Conservation (phyloP, 768 basidiomycete genomes). For the Mycena crocata region DNA sequence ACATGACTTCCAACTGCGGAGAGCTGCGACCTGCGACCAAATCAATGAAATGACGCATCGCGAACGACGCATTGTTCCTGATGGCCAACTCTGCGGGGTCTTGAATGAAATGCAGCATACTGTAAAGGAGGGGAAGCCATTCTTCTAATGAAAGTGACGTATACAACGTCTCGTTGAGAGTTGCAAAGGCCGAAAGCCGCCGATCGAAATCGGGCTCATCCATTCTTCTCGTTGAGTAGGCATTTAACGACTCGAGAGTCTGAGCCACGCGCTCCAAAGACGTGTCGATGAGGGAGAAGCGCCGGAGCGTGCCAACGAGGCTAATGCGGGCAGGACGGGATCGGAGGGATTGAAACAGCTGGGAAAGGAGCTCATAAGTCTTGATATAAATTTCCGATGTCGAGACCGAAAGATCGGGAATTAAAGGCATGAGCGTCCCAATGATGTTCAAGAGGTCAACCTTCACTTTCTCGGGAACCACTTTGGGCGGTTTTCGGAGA, state of each 20-base stretch:
- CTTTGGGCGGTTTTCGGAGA: conserved; percentile 78
- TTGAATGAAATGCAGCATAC: conserved; percentile 87
- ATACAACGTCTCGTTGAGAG: conserved; percentile 77
- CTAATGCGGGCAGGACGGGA: conserved; percentile 76
- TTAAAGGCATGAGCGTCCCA: conserved; percentile 70
- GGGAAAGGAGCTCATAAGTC: conserved; percentile 75
- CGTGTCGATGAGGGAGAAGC: conserved; percentile 56
- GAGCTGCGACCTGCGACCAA: conserved; percentile 56
- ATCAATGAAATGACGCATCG: conserved; percentile 84
- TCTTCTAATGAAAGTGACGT: conserved; percentile 60
- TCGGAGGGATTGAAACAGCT: conserved; percentile 81
- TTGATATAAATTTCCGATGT: conserved; percentile 57
- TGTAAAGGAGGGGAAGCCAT: conserved; percentile 89
- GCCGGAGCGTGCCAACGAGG: conserved; percentile 74
- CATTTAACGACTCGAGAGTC: conserved; percentile 79
- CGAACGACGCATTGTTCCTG: conserved; percentile 80
- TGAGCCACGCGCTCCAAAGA: conserved; percentile 61
- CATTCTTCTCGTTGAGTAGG: conserved; percentile 83
- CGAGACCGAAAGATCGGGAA: conserved; percentile 68
- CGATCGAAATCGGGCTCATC: conserved; percentile 95
- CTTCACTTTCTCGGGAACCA: conserved; percentile 90
- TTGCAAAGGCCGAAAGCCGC: conserved; percentile 79
- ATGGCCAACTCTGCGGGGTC: conserved; percentile 91
- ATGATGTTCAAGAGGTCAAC: conserved; percentile 81
- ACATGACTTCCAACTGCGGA: conserved; percentile 62